Conservation (phyloP, 495 filamentous ascomycete genomes). For the Trichoderma reesei region DNA sequence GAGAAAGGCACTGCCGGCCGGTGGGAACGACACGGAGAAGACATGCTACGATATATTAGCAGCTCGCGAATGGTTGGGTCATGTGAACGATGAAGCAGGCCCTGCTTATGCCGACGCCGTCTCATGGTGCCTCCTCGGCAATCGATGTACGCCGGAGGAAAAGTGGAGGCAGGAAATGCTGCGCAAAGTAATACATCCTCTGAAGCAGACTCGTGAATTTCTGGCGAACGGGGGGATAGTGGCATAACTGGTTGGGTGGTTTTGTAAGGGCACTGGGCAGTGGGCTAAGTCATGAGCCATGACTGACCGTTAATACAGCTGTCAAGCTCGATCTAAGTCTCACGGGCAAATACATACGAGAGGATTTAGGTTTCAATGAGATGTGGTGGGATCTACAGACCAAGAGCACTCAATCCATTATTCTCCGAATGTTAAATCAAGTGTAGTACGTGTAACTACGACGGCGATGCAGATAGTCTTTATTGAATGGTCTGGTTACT, state of each 20-base stretch:
- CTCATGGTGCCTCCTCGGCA: slow-evolving; percentile 26
- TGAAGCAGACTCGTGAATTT: slow-evolving; percentile 10
- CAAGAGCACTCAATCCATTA: no score
- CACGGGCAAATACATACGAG: no score
- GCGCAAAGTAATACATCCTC: slow-evolving; percentile 12
- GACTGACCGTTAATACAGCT: no score
- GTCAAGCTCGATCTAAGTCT: no score
- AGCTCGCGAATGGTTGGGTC: slow-evolving; percentile 21
- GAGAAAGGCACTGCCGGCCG: slow-evolving; percentile 14
- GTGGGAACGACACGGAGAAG: slow-evolving; percentile 11
- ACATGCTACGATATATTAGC: slow-evolving; percentile 18
- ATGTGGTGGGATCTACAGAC: no score
- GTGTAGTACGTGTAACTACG: no score
- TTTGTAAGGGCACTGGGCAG: background rate
- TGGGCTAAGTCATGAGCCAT: no score
- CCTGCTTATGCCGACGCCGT: slow-evolving; percentile 26
- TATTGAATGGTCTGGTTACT: no score
- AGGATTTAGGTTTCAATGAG: no score
- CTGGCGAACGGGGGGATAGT: background rate
- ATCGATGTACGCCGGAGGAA: slow-evolving; percentile 2
- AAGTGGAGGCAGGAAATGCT: slow-evolving; percentile 16
- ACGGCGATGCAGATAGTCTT: no score
- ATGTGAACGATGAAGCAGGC: slow-evolving; percentile 26
- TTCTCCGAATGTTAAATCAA: no score
- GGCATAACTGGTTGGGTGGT: background rate